Conservation (phyloP, 2,329 filamentous ascomycete species). For the Phialophora expanda region DNA sequence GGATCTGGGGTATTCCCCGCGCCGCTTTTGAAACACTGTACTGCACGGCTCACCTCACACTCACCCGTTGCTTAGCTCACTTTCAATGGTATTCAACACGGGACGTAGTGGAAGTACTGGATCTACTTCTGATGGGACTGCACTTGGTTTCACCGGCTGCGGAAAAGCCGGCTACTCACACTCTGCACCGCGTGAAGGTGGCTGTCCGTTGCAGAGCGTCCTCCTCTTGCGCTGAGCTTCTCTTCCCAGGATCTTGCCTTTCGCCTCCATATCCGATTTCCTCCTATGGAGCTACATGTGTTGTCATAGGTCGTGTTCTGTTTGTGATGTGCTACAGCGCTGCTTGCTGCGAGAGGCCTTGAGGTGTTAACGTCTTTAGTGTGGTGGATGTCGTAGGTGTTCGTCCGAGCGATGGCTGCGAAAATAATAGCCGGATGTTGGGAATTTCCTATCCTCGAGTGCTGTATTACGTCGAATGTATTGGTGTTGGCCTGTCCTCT, state of each 20-base stretch:
- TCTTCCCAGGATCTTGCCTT: background rate
- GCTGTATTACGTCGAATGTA: background rate
- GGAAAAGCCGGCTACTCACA: background rate
- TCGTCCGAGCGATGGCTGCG: no score
- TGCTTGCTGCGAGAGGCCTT: background rate
- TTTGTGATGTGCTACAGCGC: background rate
- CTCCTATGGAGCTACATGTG: slow-evolving; percentile 1
- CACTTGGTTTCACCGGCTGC: background rate
- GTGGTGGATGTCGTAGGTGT: background rate
- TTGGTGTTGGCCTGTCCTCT: background rate
- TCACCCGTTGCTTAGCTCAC: no score
- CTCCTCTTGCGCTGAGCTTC: background rate
- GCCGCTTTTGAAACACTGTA: no score
- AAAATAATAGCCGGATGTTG: background rate
- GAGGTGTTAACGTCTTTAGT: background rate
- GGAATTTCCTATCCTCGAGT: background rate
- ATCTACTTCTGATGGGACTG: background rate
- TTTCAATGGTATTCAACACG: no score
- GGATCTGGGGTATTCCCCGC: no score
- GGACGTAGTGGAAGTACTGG: no score
- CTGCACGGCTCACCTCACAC: no score
- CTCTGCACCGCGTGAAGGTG: background rate
- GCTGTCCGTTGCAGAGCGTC: background rate
- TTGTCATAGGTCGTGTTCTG: background rate
- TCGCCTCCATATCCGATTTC: background rate